These are phyloP conservation scores for Hapsidospora chrysogenum DNA, from an alignment of 495 filamentous ascomycete species.

Conservation along the genomic window DNA sequence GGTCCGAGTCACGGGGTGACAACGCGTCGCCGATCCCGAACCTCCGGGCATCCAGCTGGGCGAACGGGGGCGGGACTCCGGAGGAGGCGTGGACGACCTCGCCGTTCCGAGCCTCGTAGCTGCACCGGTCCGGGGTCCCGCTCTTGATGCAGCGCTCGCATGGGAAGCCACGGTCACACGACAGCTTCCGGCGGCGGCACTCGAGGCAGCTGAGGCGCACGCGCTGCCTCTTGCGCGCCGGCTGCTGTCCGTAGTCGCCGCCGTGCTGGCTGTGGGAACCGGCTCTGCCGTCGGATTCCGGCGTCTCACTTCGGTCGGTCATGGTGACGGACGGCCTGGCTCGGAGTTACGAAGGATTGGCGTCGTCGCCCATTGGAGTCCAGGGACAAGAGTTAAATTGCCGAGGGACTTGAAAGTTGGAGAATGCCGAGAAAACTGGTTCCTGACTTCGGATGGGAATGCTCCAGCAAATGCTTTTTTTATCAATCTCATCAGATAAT, in stretches of 20 bases:
- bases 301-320: conserved; percentile 3
- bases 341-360: conserved; percentile 2
- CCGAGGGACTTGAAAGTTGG: background rate
- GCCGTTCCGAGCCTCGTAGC: conserved; percentile 30
- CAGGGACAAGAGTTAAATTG: too few relatives aligned
- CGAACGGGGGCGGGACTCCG: conserved; percentile 14
- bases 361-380: too few relatives aligned
- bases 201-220: conserved; percentile 32
- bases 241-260: conserved; percentile 5
- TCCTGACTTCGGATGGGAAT: background rate
- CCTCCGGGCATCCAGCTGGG: conserved; percentile 16
- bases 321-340: too few relatives aligned
- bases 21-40: conserved; percentile 12
- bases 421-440: conserved; percentile 1
- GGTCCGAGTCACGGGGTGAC: conserved; percentile 5
- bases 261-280: background rate
- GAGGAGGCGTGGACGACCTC: conserved; percentile 18
- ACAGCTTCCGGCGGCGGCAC: conserved; percentile 31
- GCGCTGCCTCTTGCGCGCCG: conserved; percentile 28
- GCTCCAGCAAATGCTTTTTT: conserved; percentile 2
- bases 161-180: conserved; percentile 32
- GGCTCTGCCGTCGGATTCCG: background rate
- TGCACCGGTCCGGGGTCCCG: conserved; percentile 29
- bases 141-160: conserved; percentile 34
- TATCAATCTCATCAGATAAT: conserved; percentile 4